Evolutionary conservation across 1,284 basidiomycete genomes (phyloP).

Genomic region (Heterobasidion irregulare): DNA sequence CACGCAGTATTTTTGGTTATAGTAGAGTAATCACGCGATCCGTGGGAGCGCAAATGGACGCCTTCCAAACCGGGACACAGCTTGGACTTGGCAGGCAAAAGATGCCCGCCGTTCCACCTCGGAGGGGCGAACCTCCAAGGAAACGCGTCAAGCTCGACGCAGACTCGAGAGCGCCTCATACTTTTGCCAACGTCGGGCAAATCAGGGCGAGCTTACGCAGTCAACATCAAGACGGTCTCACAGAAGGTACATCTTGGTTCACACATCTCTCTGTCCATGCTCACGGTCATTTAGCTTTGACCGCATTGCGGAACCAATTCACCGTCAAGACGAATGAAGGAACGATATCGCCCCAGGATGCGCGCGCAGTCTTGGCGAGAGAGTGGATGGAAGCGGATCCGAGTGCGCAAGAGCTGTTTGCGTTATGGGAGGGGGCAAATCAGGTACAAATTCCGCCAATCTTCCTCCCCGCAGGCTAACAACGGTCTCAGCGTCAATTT

Average conservation of each 20-base stretch:
- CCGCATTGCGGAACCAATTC: slow-evolving; percentile 42
- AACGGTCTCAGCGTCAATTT: slow-evolving; percentile 31
- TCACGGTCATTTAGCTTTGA: slow-evolving; percentile 18
- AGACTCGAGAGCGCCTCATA: slow-evolving; percentile 11
- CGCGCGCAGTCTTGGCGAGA: slow-evolving; percentile 46
- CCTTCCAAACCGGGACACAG: no score
- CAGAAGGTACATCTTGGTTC: slow-evolving; percentile 17
- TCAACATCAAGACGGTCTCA: slow-evolving; percentile 17
- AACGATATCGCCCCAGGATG: slow-evolving; percentile 42
- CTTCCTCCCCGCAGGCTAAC: slow-evolving; percentile 6
- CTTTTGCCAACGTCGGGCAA: slow-evolving; percentile 18
- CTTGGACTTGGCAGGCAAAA: no score
- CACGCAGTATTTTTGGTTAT: no score
- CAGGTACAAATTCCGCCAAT: slow-evolving; percentile 28
- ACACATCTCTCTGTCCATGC: background rate
- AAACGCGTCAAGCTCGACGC: slow-evolving; percentile 9
- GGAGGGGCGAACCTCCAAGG: background rate
- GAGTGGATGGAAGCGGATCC: slow-evolving; percentile 51
- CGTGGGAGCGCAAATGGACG: no score
- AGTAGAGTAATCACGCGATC: no score
- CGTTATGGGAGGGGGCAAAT: slow-evolving; percentile 45
- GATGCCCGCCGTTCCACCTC: background rate
- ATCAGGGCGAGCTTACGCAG: slow-evolving; percentile 17
- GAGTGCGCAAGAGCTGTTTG: slow-evolving; percentile 53
- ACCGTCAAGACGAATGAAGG: slow-evolving; percentile 36